Evolutionary conservation across 2,329 filamentous ascomycete species (phyloP).

Genomic region (Pseudogymnoascus sp.): DNA sequence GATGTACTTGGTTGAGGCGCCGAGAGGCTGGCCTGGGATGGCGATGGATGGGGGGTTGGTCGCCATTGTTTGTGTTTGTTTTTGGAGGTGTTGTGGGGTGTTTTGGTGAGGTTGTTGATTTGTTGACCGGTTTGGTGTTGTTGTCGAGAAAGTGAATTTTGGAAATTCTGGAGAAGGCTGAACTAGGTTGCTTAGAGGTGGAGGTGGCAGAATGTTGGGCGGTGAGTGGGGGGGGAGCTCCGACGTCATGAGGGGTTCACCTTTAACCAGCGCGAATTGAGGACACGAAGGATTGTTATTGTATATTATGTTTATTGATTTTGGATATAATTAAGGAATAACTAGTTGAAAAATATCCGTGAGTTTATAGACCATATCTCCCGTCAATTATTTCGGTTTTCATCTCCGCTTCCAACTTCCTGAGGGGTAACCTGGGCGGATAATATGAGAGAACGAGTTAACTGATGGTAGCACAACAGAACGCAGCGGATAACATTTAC

Average conservation of each 20-base stretch:
- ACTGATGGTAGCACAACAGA: background rate
- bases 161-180: slow-evolving; percentile 9
- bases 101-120: slow-evolving; percentile 9
- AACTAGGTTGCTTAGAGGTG: slow-evolving; percentile 4
- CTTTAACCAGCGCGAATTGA: background rate
- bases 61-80: slow-evolving; percentile 2
- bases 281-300: background rate
- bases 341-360: background rate
- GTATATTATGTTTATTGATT: background rate
- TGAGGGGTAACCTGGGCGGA: background rate
- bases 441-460: background rate
- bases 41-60: slow-evolving; percentile 41
- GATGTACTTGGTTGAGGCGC: slow-evolving; percentile 54
- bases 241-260: background rate
- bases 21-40: slow-evolving; percentile 76
- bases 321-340: background rate
- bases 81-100: background rate
- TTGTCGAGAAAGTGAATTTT: slow-evolving; percentile 8
- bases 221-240: slow-evolving; percentile 2
- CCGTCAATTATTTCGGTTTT: background rate
- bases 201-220: background rate
- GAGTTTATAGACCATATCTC: background rate
- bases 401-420: background rate
- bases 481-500: background rate
- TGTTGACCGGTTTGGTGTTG: background rate